Percentiles rank a stretch among this genome's conserved stretches.
phyloP scores from a whole-genome alignment of 2,329 filamentous ascomycete species.

The Cercospora sp. region DNA sequence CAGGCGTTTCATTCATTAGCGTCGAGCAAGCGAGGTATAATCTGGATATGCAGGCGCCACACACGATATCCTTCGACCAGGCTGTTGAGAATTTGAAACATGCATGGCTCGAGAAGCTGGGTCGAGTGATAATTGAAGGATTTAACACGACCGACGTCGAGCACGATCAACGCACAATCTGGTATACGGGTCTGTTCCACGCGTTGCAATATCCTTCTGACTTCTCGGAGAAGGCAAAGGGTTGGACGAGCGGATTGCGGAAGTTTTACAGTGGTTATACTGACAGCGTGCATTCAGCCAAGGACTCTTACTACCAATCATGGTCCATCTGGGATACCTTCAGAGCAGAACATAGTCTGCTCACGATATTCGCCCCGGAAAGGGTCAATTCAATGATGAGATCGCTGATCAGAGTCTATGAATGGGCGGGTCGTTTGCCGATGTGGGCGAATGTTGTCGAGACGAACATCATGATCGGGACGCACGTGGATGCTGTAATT shows the following conservation, averaged over 20 bases:
- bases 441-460: constrained; percentile 55
- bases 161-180: constrained; percentile 49
- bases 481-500: constrained; percentile 51
- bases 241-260: constrained; percentile 25
- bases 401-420: constrained; percentile 48
- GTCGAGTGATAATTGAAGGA: constrained; percentile 47
- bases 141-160: constrained; percentile 44
- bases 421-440: constrained; percentile 50
- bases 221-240: constrained; percentile 48
- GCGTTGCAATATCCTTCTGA: constrained; percentile 52
- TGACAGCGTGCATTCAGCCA: constrained; percentile 44
- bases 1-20: constrained; percentile 51
- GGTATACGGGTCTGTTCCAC: constrained; percentile 51
- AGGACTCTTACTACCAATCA: constrained; percentile 53
- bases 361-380: constrained; percentile 50
- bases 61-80: constrained; percentile 41
- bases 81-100: constrained; percentile 46
- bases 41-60: constrained; percentile 47
- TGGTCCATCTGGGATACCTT: constrained; percentile 56
- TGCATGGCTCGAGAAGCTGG: constrained; percentile 50
- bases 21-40: constrained; percentile 51
- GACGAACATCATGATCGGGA: constrained; percentile 55
- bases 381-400: constrained; percentile 52
- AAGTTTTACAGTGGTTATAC: constrained; percentile 52
- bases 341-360: constrained; percentile 49